Base-by-base conservation (phyloP, 306 rosid species). In the Castanea crenata region DNA sequence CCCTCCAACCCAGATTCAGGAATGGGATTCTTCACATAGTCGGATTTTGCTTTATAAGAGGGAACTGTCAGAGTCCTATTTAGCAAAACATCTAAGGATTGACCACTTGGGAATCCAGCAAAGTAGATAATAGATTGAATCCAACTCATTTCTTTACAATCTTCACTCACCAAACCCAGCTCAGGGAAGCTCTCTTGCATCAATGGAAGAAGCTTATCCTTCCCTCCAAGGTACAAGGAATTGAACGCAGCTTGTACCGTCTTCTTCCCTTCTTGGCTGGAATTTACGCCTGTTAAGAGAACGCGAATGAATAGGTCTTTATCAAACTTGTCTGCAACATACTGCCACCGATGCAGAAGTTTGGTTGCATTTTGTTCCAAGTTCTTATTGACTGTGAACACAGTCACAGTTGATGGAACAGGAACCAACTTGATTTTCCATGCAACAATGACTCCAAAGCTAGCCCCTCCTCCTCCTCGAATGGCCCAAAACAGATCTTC, bases 21-120 rank as follows among this genome's bases (percentile, higher is more conserved):
- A 44, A 82, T 65, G 5, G 85, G 85, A 6, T 54, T 38, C n/a
- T 62, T 20, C 32, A 82, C 85, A 32, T 82, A 82, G 75, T 82
- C 81, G 4, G 85, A 82, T 82, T 82, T 82, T 19, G 78, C 81
- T 77, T 82, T 82, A 73, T 63, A 82, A 15, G 32, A 51, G 21
- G 9, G 55, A 25, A 9, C 5, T 59, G 56, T 18, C 9, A 4
- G 11, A 55, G 71, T 82, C 63, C 88, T 68, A 10, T 32, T 58
- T n/a, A 78, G 83, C 56, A 87, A 61, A 3, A 86, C 76, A 1
- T 86, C 78, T 19, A 69, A 19, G 16, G 88, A 34, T 6, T 55
- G 74, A 73, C 46, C 46, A 41, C 3, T 41, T 41, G 46, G 11
- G 46, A 41, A 41, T 41, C 46, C 46, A 41, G 46, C 46, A 8